Base-by-base conservation (phyloP, 192 early-diverging fungal species). In the Backusella tarrabulga region DNA sequence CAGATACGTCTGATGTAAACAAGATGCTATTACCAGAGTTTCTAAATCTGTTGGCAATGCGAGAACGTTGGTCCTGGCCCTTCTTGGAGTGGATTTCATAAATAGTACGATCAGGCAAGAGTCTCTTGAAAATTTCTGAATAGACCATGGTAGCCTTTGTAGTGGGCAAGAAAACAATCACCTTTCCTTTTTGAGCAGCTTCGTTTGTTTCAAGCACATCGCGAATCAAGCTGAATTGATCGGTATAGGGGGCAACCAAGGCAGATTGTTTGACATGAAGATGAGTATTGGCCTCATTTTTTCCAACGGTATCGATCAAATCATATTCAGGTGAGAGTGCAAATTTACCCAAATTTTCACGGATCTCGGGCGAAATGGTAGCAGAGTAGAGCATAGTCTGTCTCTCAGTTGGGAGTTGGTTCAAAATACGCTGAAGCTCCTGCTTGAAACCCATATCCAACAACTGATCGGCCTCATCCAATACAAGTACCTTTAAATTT, bases 381-480 rank as follows among this genome's bases (percentile, higher is more conserved):
- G 98, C 98, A 4, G 95, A 97, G 82, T 97, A 97, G 79, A 99
- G 90, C 79, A 96, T 89, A 1, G 96, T 97, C 81, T 95, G 92
- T 56, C 97, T 92, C 11, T 93, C 75, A 23, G 76, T 78, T 6
- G 97, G 94, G 19, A 95, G 78, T 1, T 79, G 46, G 0, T 73
- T 67, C 4, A 90, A 74, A 77, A 98, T 95, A 29, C 83, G 78
- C 54, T 95, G 88, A 42, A 99, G 85, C 78, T 96, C 95, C 23
- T 88, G 85, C 78, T 93, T 93, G 85, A 98, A 98, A 8, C 97
- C 97, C 93, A 97, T 94, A 56, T 99, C 95, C 71, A 99, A 84
- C 72, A 99, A 85, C 80, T 94, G 90, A 82, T 99, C 98, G 12
- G 95, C 95, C 85, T 99, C 98, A 83, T 99, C 98, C 75, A 98